phyloP scores from a whole-genome alignment of 2,329 filamentous ascomycete genomes.

The Fusarium mangiferae region DNA sequence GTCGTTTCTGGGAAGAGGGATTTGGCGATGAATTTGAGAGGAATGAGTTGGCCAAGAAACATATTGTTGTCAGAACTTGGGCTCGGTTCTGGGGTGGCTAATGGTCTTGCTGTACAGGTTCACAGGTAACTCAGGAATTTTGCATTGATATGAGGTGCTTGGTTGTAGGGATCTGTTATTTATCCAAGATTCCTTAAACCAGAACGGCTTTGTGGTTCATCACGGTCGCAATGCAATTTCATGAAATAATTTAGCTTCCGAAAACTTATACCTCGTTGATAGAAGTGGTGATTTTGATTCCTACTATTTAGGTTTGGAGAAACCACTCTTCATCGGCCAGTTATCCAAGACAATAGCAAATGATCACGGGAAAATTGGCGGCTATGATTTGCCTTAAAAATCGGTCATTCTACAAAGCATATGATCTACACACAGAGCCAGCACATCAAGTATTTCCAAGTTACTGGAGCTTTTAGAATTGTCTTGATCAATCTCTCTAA shows the following conservation, averaged over 20 bases:
- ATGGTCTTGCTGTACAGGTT: too few relatives aligned
- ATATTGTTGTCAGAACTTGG: not conserved
- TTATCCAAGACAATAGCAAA: not conserved
- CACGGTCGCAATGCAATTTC: not conserved
- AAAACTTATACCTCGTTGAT: not conserved
- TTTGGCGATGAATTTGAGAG: not conserved
- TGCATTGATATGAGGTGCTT: accelerated
- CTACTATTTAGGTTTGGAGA: not conserved
- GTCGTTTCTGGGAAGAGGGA: not conserved
- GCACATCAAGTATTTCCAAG: not conserved
- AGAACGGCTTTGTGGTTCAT: not conserved
- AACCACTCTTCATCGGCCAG: not conserved
- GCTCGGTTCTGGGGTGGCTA: not conserved
- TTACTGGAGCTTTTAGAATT: not conserved
- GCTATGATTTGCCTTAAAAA: not conserved
- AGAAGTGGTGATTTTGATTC: not conserved
- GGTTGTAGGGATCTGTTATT: too few relatives aligned
- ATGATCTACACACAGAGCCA: not conserved
- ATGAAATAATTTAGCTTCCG: not conserved
- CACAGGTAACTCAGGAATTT: too few relatives aligned
- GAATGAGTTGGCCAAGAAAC: not conserved
- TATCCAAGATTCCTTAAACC: not conserved
- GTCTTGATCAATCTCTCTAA: not conserved
- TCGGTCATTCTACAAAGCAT: not conserved
- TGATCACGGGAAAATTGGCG: not conserved